A percentile compares a stretch with the other conserved stretches of the same genome.
Evolutionary conservation across 2,329 filamentous ascomycete genomes (phyloP).

Genomic region (Colletotrichum caudatum): DNA sequence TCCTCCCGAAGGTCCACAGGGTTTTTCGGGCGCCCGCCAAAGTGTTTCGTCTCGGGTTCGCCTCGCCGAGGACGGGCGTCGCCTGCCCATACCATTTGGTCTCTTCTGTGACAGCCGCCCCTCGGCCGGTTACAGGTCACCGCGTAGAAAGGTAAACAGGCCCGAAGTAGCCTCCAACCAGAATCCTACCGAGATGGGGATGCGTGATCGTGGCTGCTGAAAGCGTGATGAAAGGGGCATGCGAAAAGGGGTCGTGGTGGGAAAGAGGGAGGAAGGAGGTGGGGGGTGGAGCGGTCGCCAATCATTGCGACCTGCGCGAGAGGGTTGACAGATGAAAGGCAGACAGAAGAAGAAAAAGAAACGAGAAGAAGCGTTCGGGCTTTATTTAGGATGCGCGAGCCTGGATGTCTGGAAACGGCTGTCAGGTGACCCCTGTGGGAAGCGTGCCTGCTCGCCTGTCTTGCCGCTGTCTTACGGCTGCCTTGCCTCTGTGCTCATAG

Average conservation of each 20-base stretch:
- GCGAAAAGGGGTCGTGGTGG: not conserved
- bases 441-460: not conserved
- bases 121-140: no score
- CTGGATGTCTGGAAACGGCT: not conserved
- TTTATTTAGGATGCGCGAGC: not conserved
- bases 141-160: not conserved
- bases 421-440: not conserved
- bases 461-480: not conserved
- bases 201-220: no score
- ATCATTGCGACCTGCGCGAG: not conserved
- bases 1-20: not conserved
- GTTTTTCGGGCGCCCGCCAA: not conserved
- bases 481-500: not conserved
- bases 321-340: not conserved
- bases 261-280: not conserved
- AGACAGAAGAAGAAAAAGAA: not conserved
- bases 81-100: not conserved
- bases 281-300: no score
- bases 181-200: not conserved
- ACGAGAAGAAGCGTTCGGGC: fast-evolving
- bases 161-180: no score
- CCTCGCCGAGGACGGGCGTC: not conserved
- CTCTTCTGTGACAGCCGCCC: no score
- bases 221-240: no score
- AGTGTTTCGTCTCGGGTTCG: not conserved